A percentile compares a stretch with the other conserved stretches of the same genome.
These are phyloP conservation scores for Zymoseptoria passerinii DNA, from an alignment of 2,329 filamentous ascomycete species.

Conservation along the genomic window DNA sequence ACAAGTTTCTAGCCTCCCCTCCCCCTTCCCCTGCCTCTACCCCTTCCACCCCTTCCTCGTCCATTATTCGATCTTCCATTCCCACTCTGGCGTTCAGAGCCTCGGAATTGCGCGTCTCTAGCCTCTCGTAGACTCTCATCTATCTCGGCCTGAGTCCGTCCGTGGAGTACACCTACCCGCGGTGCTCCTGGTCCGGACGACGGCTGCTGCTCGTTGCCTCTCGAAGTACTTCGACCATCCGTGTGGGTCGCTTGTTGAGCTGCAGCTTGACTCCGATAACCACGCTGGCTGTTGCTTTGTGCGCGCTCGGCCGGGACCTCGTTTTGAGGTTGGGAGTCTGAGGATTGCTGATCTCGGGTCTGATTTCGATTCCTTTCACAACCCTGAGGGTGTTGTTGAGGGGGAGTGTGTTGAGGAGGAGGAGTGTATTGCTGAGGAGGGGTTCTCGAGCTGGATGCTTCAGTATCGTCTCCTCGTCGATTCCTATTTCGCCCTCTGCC, in stretches of 20 bases:
- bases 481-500: not conserved
- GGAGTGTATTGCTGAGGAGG: too few species aligned
- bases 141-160: not conserved
- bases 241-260: not conserved
- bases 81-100: not conserved
- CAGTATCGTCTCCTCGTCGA: not conserved
- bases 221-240: not conserved
- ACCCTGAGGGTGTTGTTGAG: too few species aligned
- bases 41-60: not conserved
- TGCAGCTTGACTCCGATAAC: too few species aligned
- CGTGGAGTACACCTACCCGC: not conserved
- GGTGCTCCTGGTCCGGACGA: not conserved
- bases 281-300: too few species aligned
- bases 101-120: not conserved
- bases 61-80: not conserved
- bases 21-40: not conserved
- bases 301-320: too few species aligned
- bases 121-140: not conserved
- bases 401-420: not conserved
- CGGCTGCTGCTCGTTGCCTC: not conserved
- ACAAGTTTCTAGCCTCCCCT: not conserved
- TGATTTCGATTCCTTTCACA: too few species aligned
- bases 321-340: too few species aligned
- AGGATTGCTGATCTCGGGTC: too few species aligned
- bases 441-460: not conserved